These are phyloP conservation scores for Pezicula neosporulosa DNA, from an alignment of 2,329 filamentous ascomycete species.

Conservation along the genomic window DNA sequence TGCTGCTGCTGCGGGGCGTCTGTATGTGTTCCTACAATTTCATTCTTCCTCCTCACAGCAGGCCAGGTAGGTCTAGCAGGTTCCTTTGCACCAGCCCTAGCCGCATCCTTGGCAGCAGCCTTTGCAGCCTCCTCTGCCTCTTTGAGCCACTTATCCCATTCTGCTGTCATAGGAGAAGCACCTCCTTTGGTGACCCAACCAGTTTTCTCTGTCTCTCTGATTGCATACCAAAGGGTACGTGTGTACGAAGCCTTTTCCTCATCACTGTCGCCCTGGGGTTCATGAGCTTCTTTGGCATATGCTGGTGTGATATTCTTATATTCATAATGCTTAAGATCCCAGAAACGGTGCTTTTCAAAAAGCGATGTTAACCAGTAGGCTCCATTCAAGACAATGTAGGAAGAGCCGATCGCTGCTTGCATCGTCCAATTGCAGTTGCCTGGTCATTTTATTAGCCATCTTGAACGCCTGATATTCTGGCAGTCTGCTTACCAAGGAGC, in stretches of 20 bases:
- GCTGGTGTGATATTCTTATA: constrained; percentile 37
- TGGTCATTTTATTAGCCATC: background rate
- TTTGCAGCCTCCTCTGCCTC: constrained; percentile 41
- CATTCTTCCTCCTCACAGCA: constrained; percentile 46
- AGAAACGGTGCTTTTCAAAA: constrained; percentile 42
- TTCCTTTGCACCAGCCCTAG: constrained; percentile 13
- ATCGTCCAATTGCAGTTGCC: constrained; percentile 56
- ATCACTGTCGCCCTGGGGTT: constrained; percentile 27
- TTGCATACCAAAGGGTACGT: constrained; percentile 55
- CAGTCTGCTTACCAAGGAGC: constrained; percentile 42
- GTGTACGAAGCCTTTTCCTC: constrained; percentile 47
- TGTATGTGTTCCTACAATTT: constrained; percentile 33
- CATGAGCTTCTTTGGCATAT: constrained; percentile 35
- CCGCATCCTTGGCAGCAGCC: constrained; percentile 29
- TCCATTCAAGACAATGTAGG: constrained; percentile 57
- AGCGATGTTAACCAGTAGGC: constrained; percentile 47
- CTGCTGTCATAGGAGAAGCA: constrained; percentile 46
- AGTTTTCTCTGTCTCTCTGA: constrained; percentile 47
- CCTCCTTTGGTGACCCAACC: constrained; percentile 51
- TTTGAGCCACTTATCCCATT: constrained; percentile 52
- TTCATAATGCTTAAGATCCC: constrained; percentile 53
- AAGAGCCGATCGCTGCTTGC: constrained; percentile 53
- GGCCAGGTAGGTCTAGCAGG: constrained; percentile 31
- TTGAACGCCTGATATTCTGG: background rate
- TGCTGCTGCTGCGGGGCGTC: no score